Base-by-base conservation (phyloP, 2,329 filamentous ascomycete genomes). In the Penicillium brasilianum region DNA sequence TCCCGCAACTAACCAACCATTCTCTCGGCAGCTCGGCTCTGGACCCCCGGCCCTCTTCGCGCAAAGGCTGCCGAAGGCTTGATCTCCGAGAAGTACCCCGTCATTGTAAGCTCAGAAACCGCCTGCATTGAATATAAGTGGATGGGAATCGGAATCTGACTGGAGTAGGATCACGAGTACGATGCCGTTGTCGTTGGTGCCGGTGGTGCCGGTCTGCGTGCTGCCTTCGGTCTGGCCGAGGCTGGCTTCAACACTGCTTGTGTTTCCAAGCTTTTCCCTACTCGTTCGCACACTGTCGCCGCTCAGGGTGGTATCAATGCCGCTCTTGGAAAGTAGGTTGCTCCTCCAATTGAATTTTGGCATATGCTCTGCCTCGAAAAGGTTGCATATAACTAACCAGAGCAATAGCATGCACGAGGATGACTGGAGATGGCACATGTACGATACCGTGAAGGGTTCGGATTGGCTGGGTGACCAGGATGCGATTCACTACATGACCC, bases 371-470 rank as follows among this genome's bases (percentile, higher is more conserved):
- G 41, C 32, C 50, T 56, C 59, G 59, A 50, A 60, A 61, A 52
- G 60, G n/a, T 46, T 46, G 50, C 61, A 64, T 69, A 72, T 16
- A 69, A 71, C 57, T 60, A 28, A 53, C 36, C 34, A 44, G 37
- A 16, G 46, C 28, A 59, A 67, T 60, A 97, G 96, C 83, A 97
- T 97, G 93, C 93, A 97, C 85, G 88, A 94, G 84, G 93, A 97
- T 75, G 93, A 97, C 83, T 97, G 93, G 93, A 89, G 93, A 84
- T 97, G 93, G 93, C 93, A 97, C 83, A 97, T 97, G 93, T 97
- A 97, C 84, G 93, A 97, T 80, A 97, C 93, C 46, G 93, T 97
- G 77, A 97, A 97, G 85, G 93, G 93, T 68, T 96, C 92, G 68
- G 93, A 97, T 84, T 97, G 93, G 93, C 87, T 97, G 55, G 93